phyloP scores from a whole-genome alignment of 345 rosid genomes.

The Aquilaria sinensis region DNA sequence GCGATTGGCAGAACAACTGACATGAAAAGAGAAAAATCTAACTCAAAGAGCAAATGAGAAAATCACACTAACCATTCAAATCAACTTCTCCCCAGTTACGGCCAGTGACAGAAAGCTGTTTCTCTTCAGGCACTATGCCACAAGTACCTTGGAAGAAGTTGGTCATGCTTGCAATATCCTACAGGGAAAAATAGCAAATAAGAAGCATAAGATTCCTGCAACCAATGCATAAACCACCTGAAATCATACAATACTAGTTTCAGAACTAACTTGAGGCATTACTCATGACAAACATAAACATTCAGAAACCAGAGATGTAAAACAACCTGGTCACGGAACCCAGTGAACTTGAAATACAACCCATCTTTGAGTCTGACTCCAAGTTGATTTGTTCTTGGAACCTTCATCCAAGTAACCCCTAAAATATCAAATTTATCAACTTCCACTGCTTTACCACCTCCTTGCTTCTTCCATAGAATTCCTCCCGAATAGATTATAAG shows the following conservation, averaged over 20 bases:
- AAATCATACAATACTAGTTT: too few species aligned
- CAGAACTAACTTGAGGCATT: too few species aligned
- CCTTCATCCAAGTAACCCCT: slow-evolving; percentile 73
- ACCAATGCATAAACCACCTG: too few species aligned
- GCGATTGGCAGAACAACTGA: not conserved
- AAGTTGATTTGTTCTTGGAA: slow-evolving; percentile 68
- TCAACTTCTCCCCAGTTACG: slow-evolving; percentile 93
- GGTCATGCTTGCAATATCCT: slow-evolving; percentile 67
- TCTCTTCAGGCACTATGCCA: slow-evolving; percentile 65
- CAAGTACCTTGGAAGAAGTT: slow-evolving; percentile 60
- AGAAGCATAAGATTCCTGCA: too few species aligned
- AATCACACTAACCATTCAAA: slow-evolving; percentile 49
- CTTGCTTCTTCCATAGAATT: slow-evolving; percentile 82
- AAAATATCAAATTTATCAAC: slow-evolving; percentile 66
- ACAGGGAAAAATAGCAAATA: slow-evolving; percentile 5
- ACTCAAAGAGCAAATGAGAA: not conserved
- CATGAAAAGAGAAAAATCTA: not conserved
- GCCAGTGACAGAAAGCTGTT: slow-evolving; percentile 79
- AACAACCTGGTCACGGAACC: slow-evolving; percentile 75
- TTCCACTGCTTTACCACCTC: slow-evolving; percentile 93
- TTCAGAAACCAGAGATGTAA: not conserved
- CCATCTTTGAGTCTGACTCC: slow-evolving; percentile 69
- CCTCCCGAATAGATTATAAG: slow-evolving; percentile 61
- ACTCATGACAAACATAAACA: not conserved
- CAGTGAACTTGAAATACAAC: slow-evolving; percentile 63